phyloP scores from a whole-genome alignment of 2,329 filamentous ascomycete species.

The Ascochyta clinopodiicola region DNA sequence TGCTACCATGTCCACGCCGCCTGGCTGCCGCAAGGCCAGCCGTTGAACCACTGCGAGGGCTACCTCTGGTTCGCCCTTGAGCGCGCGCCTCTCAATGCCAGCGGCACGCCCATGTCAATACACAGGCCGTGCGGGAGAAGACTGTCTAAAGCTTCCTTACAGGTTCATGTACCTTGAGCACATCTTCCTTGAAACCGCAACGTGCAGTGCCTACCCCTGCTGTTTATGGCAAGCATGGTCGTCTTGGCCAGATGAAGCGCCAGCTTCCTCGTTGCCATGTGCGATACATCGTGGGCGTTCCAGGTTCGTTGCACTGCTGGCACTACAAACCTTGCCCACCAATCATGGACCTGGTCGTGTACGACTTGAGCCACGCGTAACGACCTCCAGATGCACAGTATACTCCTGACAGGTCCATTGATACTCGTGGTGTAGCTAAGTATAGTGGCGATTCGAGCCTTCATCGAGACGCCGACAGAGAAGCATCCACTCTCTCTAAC shows the following conservation, averaged over 20 bases:
- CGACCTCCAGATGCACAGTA: slow-evolving; percentile 27
- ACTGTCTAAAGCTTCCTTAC: slow-evolving; percentile 35
- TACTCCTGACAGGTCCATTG: slow-evolving; percentile 14
- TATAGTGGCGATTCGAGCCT: slow-evolving; percentile 1
- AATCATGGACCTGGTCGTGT: slow-evolving; percentile 30
- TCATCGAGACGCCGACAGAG: slow-evolving; percentile 3
- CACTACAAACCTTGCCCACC: slow-evolving; percentile 20
- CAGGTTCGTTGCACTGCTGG: slow-evolving; percentile 26
- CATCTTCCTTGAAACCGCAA: slow-evolving; percentile 38
- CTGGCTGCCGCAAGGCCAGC: slow-evolving; percentile 32
- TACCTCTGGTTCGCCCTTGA: slow-evolving; percentile 42
- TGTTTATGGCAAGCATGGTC: slow-evolving; percentile 28
- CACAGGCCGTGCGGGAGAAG: slow-evolving; percentile 36
- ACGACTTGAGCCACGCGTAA: slow-evolving; percentile 39
- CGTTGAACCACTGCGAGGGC: slow-evolving; percentile 34
- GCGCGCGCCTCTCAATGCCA: slow-evolving; percentile 46
- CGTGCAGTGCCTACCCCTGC: slow-evolving; percentile 43
- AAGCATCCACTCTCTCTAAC: slow-evolving; percentile 20
- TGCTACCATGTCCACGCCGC: slow-evolving; percentile 31
- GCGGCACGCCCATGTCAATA: slow-evolving; percentile 34
- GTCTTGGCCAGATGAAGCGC: slow-evolving; percentile 32
- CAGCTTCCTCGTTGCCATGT: slow-evolving; percentile 26
- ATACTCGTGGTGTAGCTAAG: slow-evolving; percentile 7
- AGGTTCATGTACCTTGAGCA: slow-evolving; percentile 30
- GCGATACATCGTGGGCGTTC: slow-evolving; percentile 29